Percentiles rank a stretch among this genome's conserved stretches.
Evolutionary conservation across 306 rosid genomes (phyloP).

Genomic region (Oemleria cerasiformis): DNA sequence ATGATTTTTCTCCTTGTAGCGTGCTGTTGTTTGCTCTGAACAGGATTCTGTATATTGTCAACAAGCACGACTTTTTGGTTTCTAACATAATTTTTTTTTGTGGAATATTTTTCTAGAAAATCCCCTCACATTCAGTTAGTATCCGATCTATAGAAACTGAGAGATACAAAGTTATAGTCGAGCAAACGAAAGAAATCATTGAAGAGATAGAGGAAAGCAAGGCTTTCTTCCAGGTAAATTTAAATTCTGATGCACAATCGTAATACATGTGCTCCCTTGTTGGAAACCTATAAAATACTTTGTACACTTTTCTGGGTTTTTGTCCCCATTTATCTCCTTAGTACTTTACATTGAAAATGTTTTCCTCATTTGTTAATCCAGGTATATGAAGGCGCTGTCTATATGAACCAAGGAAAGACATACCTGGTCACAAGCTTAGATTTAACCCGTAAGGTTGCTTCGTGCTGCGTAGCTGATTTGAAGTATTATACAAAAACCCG

Average conservation of each 20-base stretch:
- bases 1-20: background rate
- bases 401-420: conserved; percentile 82
- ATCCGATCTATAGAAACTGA: conserved; percentile 79
- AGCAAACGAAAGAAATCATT: conserved; percentile 51
- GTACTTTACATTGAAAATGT: background rate
- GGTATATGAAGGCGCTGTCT: conserved; percentile 95
- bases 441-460: conserved; percentile 54
- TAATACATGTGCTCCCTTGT: background rate
- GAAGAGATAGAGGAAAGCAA: conserved; percentile 98
- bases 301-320: background rate
- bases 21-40: conserved; percentile 15
- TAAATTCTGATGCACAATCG: conserved; percentile 12
- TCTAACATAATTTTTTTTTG: background rate
- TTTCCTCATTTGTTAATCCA: conserved; percentile 32
- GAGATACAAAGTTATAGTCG: conserved; percentile 65
- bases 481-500: conserved; percentile 83
- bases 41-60: background rate
- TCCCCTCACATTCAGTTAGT: conserved; percentile 66
- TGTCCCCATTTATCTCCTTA: background rate
- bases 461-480: conserved; percentile 72
- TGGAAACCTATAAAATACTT: conserved; percentile 4
- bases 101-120: conserved; percentile 46
- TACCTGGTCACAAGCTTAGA: conserved; percentile 76
- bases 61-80: conserved; percentile 6
- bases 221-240: conserved; percentile 84